These are phyloP conservation scores for Alternaria sp. DNA, from an alignment of 2,329 filamentous ascomycete species.

Conservation along the genomic window DNA sequence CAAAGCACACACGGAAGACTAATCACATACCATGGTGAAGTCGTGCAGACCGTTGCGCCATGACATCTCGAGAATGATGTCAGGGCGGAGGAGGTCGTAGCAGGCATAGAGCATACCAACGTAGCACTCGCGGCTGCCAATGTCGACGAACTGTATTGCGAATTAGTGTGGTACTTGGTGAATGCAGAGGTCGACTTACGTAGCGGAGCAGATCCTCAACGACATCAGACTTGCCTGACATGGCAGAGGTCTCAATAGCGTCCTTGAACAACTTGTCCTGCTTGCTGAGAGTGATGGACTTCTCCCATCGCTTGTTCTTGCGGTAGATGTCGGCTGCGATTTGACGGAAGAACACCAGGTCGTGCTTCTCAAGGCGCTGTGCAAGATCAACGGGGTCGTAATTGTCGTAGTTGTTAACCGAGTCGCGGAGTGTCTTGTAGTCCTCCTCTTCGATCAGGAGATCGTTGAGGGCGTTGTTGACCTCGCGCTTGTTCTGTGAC, in stretches of 20 bases:
- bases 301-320: constrained; percentile 99
- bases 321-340: constrained; percentile 98
- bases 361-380: constrained; percentile 92
- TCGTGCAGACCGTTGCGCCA: constrained; percentile 95
- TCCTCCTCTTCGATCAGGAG: constrained; percentile 98
- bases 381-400: constrained; percentile 95
- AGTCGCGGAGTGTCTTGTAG: constrained; percentile 97
- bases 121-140: constrained; percentile 98
- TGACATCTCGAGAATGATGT: constrained; percentile 92
- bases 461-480: constrained; percentile 98
- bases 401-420: constrained; percentile 98
- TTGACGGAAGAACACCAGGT: constrained; percentile 98
- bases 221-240: constrained; percentile 87
- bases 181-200: constrained; percentile 68
- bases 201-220: constrained; percentile 96
- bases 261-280: constrained; percentile 99
- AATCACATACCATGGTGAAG: constrained; percentile 78
- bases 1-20: not conserved
- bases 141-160: constrained; percentile 84
- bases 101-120: constrained; percentile 99
- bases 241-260: constrained; percentile 95
- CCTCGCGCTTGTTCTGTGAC: constrained; percentile 94
- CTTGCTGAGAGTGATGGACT: constrained; percentile 96
- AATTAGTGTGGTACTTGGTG: constrained; percentile 42
- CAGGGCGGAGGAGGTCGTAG: constrained; percentile 94